phyloP scores from a whole-genome alignment of 352 stramenopile genomes.

The Phytophthora podocarpi region DNA sequence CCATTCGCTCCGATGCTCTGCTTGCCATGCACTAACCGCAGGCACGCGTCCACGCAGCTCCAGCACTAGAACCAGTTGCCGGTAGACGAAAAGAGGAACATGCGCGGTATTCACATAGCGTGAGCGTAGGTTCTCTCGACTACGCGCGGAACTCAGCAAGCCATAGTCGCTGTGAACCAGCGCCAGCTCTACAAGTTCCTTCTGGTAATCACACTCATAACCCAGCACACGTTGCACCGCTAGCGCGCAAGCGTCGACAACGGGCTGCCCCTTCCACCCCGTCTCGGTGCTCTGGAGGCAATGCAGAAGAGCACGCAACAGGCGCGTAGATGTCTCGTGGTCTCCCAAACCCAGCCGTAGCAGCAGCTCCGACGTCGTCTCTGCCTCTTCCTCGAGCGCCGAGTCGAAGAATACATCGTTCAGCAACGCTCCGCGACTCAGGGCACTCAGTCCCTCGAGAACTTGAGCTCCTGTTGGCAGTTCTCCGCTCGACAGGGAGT shows the following conservation, averaged over 20 bases:
- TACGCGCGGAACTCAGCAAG: constrained; percentile 70
- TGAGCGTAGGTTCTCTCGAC: constrained; percentile 64
- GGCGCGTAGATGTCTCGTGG: constrained; percentile 53
- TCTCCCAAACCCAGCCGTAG: constrained; percentile 73
- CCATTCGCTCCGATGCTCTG: constrained; percentile 59
- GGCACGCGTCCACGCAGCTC: constrained; percentile 74
- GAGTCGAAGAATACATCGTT: constrained; percentile 89
- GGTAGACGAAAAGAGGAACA: constrained; percentile 81
- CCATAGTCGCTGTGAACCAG: constrained; percentile 71
- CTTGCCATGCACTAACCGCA: constrained; percentile 60
- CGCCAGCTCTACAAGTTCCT: constrained; percentile 71
- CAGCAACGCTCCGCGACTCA: constrained; percentile 69
- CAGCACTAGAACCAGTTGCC: constrained; percentile 71
- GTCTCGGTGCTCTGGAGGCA: constrained; percentile 84
- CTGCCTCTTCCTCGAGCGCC: constrained; percentile 85
- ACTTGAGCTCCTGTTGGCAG: constrained; percentile 45
- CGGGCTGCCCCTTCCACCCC: constrained; percentile 85
- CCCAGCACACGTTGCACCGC: constrained; percentile 67
- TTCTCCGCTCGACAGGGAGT: constrained; percentile 26
- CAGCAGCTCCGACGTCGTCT: constrained; percentile 79
- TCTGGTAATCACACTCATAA: constrained; percentile 64
- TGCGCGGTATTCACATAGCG: constrained; percentile 73
- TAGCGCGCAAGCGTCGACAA: constrained; percentile 77
- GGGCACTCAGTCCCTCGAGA: constrained; percentile 49
- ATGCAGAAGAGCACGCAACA: constrained; percentile 74